These are phyloP conservation scores for Sphenostylis stenocarpa DNA, from an alignment of 306 rosid genomes.

Conservation along the genomic window DNA sequence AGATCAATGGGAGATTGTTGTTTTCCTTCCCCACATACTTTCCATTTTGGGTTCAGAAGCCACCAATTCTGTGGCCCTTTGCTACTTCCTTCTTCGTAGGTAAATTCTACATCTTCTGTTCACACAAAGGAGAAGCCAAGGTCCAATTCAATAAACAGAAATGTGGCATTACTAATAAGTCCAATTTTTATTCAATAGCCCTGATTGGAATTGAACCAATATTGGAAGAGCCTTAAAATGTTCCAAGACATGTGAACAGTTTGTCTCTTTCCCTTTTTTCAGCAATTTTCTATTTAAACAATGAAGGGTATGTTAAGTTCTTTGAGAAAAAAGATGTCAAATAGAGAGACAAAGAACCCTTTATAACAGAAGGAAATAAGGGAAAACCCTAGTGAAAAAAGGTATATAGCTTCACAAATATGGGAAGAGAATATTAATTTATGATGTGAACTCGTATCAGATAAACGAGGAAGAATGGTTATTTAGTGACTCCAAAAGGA, in stretches of 20 bases:
- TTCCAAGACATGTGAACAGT: background rate
- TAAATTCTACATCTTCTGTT: constrained; percentile 56
- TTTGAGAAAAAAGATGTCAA: no score
- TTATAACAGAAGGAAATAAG: no score
- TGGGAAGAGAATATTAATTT: background rate
- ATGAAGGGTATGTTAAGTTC: background rate
- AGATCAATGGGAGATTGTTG: constrained; percentile 84
- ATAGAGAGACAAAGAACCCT: no score
- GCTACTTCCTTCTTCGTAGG: constrained; percentile 48
- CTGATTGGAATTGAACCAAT: constrained; percentile 2
- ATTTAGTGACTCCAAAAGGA: background rate
- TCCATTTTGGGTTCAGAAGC: constrained; percentile 59
- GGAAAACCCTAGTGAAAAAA: background rate
- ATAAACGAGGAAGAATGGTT: background rate
- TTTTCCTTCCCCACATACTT: constrained; percentile 59
- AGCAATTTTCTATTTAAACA: background rate
- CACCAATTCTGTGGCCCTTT: constrained; percentile 80
- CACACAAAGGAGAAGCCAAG: background rate
- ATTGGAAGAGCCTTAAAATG: background rate
- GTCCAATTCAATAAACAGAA: background rate
- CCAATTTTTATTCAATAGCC: background rate
- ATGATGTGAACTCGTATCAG: background rate
- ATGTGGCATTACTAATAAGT: background rate
- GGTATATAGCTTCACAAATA: background rate
- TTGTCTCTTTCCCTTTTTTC: background rate